Evolutionary conservation across 2,329 filamentous ascomycete genomes (phyloP).

Genomic region (Ophiocordyceps australis): DNA sequence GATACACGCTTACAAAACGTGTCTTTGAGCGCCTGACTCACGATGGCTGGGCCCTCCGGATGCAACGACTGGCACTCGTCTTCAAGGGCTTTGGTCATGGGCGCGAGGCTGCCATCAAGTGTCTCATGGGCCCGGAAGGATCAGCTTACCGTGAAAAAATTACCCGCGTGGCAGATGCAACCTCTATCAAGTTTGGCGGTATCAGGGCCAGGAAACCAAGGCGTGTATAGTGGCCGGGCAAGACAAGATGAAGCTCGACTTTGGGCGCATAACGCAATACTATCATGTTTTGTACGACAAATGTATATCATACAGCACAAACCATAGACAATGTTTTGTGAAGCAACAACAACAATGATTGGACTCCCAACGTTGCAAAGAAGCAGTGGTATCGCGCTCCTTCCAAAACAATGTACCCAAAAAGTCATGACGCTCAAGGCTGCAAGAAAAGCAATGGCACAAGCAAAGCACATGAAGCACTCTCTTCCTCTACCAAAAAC

Average conservation of each 20-base stretch:
- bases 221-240: too few species aligned
- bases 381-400: too few species aligned
- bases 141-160: slow-evolving; percentile 57
- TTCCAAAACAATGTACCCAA: too few species aligned
- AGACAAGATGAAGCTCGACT: too few species aligned
- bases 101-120: slow-evolving; percentile 78
- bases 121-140: slow-evolving; percentile 73
- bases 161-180: slow-evolving; percentile 64
- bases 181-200: slow-evolving; percentile 89
- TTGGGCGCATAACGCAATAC: too few species aligned
- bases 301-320: slow-evolving; percentile 1
- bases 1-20: slow-evolving; percentile 75
- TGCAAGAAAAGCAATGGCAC: too few species aligned
- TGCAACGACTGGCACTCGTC: slow-evolving; percentile 61
- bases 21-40: slow-evolving; percentile 74
- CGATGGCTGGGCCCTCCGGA: slow-evolving; percentile 57
- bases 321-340: too few species aligned
- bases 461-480: too few species aligned
- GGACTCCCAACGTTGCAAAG: too few species aligned
- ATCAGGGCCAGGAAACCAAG: slow-evolving; percentile 71
- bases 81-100: slow-evolving; percentile 75
- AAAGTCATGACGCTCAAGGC: too few species aligned
- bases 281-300: neutral
- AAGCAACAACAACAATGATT: too few species aligned
- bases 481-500: too few species aligned